These are phyloP conservation scores for Fragosphaeria purpurea DNA, from an alignment of 2,329 filamentous ascomycete species.

Conservation along the genomic window DNA sequence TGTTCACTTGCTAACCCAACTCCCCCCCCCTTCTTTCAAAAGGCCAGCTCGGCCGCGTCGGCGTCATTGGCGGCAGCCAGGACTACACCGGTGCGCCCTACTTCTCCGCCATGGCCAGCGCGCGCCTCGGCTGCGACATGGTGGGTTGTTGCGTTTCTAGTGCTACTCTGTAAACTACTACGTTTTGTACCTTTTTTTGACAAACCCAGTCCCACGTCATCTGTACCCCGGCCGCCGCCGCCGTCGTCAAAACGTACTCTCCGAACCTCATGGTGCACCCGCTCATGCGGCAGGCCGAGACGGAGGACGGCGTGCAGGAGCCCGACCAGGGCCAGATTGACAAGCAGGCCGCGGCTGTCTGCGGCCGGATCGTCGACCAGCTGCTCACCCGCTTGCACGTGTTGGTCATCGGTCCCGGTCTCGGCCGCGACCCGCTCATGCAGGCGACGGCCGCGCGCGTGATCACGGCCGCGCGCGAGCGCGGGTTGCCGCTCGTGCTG, in stretches of 20 bases:
- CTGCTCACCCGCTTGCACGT: conserved; percentile 85
- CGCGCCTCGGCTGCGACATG: conserved; percentile 82
- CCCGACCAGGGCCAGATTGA: conserved; percentile 26
- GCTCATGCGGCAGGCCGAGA: conserved; percentile 64
- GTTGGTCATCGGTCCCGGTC: conserved; percentile 82
- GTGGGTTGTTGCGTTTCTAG: conserved; percentile 31
- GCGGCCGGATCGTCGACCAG: conserved; percentile 57
- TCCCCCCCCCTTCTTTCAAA: too few species aligned
- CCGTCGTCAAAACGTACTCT: conserved; percentile 94
- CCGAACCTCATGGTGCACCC: conserved; percentile 98
- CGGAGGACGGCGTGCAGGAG: not conserved
- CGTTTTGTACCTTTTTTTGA: too few species aligned
- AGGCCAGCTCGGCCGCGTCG: conserved; percentile 89
- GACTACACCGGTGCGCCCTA: conserved; percentile 97
- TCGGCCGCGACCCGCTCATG: conserved; percentile 84
- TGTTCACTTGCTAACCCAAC: too few species aligned
- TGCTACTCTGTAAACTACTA: too few species aligned
- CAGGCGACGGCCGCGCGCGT: conserved; percentile 74
- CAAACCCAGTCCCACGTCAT: conserved; percentile 71
- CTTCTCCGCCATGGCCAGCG: conserved; percentile 95
- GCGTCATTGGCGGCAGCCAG: conserved; percentile 87
- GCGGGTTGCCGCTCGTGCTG: conserved; percentile 68
- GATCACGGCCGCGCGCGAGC: conserved; percentile 65
- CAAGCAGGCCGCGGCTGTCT: conserved; percentile 49
- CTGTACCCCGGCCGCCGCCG: conserved; percentile 77